Conservation (phyloP, 2,329 filamentous ascomycete species). For the Macrophomina tecta region DNA sequence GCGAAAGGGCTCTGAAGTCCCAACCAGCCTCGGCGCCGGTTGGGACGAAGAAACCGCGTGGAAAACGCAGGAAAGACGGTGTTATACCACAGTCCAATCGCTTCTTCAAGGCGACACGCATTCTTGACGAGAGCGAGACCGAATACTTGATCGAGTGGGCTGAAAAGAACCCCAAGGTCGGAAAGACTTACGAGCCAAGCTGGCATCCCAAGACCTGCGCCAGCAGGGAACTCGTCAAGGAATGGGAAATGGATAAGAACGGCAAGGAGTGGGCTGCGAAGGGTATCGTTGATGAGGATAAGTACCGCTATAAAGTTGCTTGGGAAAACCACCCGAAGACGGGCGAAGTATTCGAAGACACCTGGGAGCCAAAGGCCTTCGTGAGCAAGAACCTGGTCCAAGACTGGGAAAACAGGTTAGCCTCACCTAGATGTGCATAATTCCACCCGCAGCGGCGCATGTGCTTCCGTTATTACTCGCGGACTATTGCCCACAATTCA, state of each 20-base stretch:
- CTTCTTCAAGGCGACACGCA: conserved; percentile 28
- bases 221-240: conserved; percentile 40
- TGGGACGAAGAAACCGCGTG: neutral
- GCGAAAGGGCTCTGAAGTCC: neutral
- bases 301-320: neutral
- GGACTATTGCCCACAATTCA: too few species aligned
- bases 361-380: conserved; percentile 4
- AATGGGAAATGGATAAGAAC: conserved; percentile 39
- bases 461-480: too few species aligned
- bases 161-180: conserved; percentile 54
- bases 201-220: conserved; percentile 57
- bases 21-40: neutral
- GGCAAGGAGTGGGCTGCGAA: neutral
- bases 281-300: neutral
- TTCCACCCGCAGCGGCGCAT: too few species aligned
- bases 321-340: conserved; percentile 18
- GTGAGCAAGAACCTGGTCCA: neutral
- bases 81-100: neutral
- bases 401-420: neutral
- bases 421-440: too few species aligned
- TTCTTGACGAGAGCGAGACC: conserved; percentile 42
- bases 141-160: conserved; percentile 65
- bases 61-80: neutral
- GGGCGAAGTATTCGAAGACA: conserved; percentile 7
- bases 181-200: conserved; percentile 54